Percentiles rank a stretch among this genome's conserved stretches.
Conservation (phyloP, 1,284 basidiomycete genomes). For the Erythrobasidium hasegawianum region DNA sequence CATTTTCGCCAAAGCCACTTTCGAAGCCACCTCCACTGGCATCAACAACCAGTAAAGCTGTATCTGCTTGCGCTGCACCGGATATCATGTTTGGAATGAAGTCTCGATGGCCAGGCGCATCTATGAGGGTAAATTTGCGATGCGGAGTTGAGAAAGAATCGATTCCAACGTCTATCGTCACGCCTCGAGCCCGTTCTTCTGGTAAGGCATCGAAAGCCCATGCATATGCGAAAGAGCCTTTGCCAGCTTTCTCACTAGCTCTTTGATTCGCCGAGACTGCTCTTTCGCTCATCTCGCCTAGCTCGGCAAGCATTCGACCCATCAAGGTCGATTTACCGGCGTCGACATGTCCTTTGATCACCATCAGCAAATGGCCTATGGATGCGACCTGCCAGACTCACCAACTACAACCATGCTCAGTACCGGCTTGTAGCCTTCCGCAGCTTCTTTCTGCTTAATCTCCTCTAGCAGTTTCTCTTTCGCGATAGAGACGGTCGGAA, state of each 20-base stretch:
- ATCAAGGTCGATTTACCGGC: conserved; percentile 98
- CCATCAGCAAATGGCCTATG: no score
- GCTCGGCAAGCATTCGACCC: conserved; percentile 87
- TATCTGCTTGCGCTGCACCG: conserved; percentile 93
- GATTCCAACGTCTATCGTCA: conserved; percentile 94
- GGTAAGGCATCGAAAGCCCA: conserved; percentile 92
- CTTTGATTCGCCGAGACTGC: conserved; percentile 79
- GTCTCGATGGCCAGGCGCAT: conserved; percentile 94
- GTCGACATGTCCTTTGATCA: conserved; percentile 85
- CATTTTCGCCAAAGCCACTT: conserved; percentile 86
- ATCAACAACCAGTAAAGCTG: conserved; percentile 91
- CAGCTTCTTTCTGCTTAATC: conserved; percentile 60
- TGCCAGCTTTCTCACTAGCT: conserved; percentile 84
- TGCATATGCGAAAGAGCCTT: conserved; percentile 93
- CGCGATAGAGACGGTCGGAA: conserved; percentile 65
- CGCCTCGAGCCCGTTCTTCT: conserved; percentile 91
- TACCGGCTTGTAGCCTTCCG: conserved; percentile 58
- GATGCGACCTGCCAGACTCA: conserved; percentile 53
- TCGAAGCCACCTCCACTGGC: conserved; percentile 89
- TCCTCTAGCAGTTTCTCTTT: conserved; percentile 82
- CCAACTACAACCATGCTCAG: conserved; percentile 91
- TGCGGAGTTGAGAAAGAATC: conserved; percentile 74
- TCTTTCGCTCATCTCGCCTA: conserved; percentile 82
- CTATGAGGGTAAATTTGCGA: conserved; percentile 81
- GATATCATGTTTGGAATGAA: conserved; percentile 99